Conservation (phyloP, 140 eudicot species). For the Stevia rebaudiana region DNA sequence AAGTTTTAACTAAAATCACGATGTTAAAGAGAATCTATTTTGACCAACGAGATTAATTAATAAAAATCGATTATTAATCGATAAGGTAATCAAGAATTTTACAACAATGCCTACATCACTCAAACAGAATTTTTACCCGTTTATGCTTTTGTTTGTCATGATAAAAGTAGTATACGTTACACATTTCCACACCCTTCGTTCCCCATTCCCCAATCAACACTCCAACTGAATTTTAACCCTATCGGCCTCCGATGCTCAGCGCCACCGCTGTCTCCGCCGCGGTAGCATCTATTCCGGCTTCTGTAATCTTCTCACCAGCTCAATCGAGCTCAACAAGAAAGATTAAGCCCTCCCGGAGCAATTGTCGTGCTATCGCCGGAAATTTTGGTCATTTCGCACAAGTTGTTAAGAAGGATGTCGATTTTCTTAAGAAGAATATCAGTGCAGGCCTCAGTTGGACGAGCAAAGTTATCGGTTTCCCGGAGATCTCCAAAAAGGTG, state of each 20-base stretch:
- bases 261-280: conserved; percentile 31
- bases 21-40: too few species aligned
- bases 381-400: conserved; percentile 47
- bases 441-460: conserved; percentile 60
- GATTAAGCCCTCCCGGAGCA: conserved; percentile 10
- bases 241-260: conserved; percentile 26
- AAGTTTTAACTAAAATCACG: too few species aligned
- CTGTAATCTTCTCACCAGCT: conserved; percentile 22
- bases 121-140: too few species aligned
- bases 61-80: too few species aligned
- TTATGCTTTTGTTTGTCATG: neutral
- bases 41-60: too few species aligned
- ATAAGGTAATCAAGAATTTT: too few species aligned
- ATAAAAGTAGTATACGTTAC: conserved; percentile 17
- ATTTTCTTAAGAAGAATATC: conserved; percentile 44
- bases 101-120: too few species aligned
- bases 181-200: conserved; percentile 28
- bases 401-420: conserved; percentile 60
- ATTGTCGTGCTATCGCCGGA: conserved; percentile 37
- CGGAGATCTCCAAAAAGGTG: conserved; percentile 50
- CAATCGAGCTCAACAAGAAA: conserved; percentile 24
- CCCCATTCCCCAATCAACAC: conserved; percentile 3
- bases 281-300: conserved; percentile 33
- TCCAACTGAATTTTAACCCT: conserved; percentile 4
- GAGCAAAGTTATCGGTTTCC: conserved; percentile 47